A percentile compares a stretch with the other conserved stretches of the same genome.
These are phyloP conservation scores for Astraeus odoratus DNA, from an alignment of 768 basidiomycete genomes.

Conservation along the genomic window DNA sequence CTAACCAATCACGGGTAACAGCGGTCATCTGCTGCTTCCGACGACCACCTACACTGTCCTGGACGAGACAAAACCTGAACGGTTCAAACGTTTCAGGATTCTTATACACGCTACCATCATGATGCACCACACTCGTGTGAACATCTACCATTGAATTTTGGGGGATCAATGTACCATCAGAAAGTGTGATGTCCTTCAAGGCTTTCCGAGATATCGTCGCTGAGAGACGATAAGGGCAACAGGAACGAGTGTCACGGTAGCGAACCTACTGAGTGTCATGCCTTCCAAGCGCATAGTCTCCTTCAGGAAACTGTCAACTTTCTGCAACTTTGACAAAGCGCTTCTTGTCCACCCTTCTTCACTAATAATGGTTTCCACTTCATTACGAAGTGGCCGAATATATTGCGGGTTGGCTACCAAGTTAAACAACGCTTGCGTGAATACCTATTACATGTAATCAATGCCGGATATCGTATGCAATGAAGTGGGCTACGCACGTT, in stretches of 20 bases:
- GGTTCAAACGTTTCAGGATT: slow-evolving; percentile 33
- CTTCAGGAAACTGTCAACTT: slow-evolving; percentile 36
- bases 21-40: slow-evolving; percentile 27
- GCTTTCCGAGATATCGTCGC: slow-evolving; percentile 17
- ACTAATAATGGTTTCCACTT: slow-evolving; percentile 25
- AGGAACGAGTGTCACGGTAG: no score
- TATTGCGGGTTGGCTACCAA: slow-evolving; percentile 32
- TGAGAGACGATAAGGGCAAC: slow-evolving; percentile 1
- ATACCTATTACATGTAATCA: slow-evolving; percentile 13
- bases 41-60: slow-evolving; percentile 2
- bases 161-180: slow-evolving; percentile 27
- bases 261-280: no score
- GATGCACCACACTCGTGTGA: slow-evolving; percentile 13
- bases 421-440: slow-evolving; percentile 29
- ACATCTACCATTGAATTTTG: slow-evolving; percentile 18
- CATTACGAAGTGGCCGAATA: slow-evolving; percentile 30
- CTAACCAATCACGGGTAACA: slow-evolving; percentile 23
- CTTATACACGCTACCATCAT: slow-evolving; percentile 14
- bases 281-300: slow-evolving; percentile 30
- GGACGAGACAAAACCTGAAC: slow-evolving; percentile 23
- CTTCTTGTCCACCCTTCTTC: slow-evolving; percentile 25
- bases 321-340: slow-evolving; percentile 25
- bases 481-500: neutral
- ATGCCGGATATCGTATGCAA: neutral
- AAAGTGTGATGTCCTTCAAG: slow-evolving; percentile 22